Evolutionary conservation across 306 rosid genomes (phyloP).

Genomic region (Chamaecrista fasciculata): DNA sequence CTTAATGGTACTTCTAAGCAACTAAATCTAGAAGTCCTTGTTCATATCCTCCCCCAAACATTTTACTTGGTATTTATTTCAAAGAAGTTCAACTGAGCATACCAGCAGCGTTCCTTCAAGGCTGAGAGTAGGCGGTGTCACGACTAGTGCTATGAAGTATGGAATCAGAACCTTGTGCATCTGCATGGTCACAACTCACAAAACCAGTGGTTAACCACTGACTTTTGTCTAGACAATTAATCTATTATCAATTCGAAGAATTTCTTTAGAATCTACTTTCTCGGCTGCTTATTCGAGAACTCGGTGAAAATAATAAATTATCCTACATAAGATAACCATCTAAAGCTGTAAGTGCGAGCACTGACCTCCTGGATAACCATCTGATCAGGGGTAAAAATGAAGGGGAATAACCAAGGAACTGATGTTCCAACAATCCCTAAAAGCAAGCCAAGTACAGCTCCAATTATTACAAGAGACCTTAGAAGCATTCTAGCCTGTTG

Average conservation of each 20-base stretch:
- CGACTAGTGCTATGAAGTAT: conserved; percentile 62
- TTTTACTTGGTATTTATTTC: conserved; percentile 5
- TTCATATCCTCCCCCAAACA: neutral
- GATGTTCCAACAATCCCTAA: conserved; percentile 75
- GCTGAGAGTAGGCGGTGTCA: conserved; percentile 79
- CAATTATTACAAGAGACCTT: conserved; percentile 71
- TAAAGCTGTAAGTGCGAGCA: conserved; percentile 24
- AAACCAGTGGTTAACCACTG: conserved; percentile 12
- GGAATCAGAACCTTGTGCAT: conserved; percentile 87
- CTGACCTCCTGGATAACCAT: conserved; percentile 72
- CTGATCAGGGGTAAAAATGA: conserved; percentile 71
- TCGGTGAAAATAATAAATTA: neutral
- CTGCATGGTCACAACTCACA: conserved; percentile 43
- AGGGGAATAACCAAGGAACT: conserved; percentile 78
- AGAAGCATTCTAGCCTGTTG: conserved; percentile 75
- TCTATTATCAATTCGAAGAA: neutral
- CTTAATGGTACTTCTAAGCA: neutral
- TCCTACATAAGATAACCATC: neutral
- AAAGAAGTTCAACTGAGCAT: conserved; percentile 29
- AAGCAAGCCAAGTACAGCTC: conserved; percentile 59
- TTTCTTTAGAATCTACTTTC: neutral
- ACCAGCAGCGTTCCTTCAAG: conserved; percentile 96
- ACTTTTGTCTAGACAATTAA: neutral
- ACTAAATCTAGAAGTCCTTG: neutral
- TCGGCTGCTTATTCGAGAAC: neutral